phyloP scores from a whole-genome alignment of 305 asterid species.

The Withania somnifera region DNA sequence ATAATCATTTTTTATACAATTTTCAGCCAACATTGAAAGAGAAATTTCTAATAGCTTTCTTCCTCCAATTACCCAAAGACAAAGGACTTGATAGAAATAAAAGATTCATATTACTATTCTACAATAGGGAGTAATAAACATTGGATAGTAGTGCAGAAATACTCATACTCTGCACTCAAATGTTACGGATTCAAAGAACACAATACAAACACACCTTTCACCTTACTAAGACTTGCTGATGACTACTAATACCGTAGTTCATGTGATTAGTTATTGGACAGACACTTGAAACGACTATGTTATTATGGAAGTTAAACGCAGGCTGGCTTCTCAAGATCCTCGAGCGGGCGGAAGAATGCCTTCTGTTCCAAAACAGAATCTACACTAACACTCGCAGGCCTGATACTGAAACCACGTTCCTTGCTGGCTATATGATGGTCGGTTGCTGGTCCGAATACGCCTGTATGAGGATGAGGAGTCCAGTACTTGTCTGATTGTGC shows the following conservation, averaged over 20 bases:
- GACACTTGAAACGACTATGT: not conserved
- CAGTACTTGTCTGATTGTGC: slow-evolving; percentile 40
- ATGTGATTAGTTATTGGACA: not conserved
- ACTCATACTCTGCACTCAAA: not conserved
- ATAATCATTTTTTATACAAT: not conserved
- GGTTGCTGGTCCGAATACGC: slow-evolving; percentile 65
- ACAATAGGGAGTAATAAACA: not conserved
- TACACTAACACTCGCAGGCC: slow-evolving; percentile 2
- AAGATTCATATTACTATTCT: not conserved
- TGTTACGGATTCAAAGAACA: not conserved
- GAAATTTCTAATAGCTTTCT: not conserved
- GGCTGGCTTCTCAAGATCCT: slow-evolving; percentile 65
- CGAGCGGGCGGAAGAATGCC: slow-evolving; percentile 69
- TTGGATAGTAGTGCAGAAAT: not conserved
- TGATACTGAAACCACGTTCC: slow-evolving; percentile 1
- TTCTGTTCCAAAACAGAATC: slow-evolving; percentile 72
- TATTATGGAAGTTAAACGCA: not conserved
- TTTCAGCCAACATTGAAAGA: not conserved
- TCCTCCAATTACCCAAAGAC: not conserved
- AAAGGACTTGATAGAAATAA: not conserved
- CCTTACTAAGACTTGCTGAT: not conserved
- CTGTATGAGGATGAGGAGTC: slow-evolving; percentile 78
- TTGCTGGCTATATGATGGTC: slow-evolving; percentile 15
- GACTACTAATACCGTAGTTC: not conserved
- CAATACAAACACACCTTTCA: not conserved